Percentiles rank a stretch among this genome's conserved stretches.
These are phyloP conservation scores for Hanseniaspora meyeri DNA, from an alignment of 805 yeast species.

Conservation along the genomic window DNA sequence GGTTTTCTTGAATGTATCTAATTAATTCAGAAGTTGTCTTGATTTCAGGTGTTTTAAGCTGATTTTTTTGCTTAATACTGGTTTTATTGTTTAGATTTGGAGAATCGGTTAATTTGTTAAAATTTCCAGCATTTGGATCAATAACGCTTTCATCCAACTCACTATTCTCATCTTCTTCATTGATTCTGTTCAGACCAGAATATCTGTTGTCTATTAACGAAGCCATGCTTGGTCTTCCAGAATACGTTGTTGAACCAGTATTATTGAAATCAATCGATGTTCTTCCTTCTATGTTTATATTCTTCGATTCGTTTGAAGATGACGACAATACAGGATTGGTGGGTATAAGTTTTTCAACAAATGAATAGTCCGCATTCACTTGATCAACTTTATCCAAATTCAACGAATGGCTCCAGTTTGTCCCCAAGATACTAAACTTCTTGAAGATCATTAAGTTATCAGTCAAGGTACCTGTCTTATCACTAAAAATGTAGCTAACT, in stretches of 20 bases:
- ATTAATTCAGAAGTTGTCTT: slow-evolving; percentile 57
- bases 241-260: slow-evolving; percentile 30
- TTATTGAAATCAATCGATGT: slow-evolving; percentile 34
- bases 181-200: background rate
- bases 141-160: slow-evolving; percentile 2
- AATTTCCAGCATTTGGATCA: background rate
- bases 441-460: slow-evolving; percentile 89
- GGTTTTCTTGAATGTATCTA: slow-evolving; percentile 56
- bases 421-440: slow-evolving; percentile 76
- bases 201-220: slow-evolving; percentile 25
- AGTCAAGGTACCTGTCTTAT: slow-evolving; percentile 93
- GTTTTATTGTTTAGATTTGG: background rate
- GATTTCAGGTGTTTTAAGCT: slow-evolving; percentile 22
- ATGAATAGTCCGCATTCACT: slow-evolving; percentile 18
- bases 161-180: slow-evolving; percentile 10
- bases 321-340: background rate
- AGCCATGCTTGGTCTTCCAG: slow-evolving; percentile 51
- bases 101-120: background rate
- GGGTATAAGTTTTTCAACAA: slow-evolving; percentile 14
- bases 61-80: background rate
- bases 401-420: slow-evolving; percentile 75
- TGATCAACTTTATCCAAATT: slow-evolving; percentile 26
- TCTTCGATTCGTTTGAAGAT: background rate
- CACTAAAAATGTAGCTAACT: slow-evolving; percentile 87
- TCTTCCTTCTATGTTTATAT: slow-evolving; percentile 16